A percentile compares a stretch with the other conserved stretches of the same genome.
phyloP scores from a whole-genome alignment of 2,329 filamentous ascomycete genomes.

The Sphaerulina populicola region DNA sequence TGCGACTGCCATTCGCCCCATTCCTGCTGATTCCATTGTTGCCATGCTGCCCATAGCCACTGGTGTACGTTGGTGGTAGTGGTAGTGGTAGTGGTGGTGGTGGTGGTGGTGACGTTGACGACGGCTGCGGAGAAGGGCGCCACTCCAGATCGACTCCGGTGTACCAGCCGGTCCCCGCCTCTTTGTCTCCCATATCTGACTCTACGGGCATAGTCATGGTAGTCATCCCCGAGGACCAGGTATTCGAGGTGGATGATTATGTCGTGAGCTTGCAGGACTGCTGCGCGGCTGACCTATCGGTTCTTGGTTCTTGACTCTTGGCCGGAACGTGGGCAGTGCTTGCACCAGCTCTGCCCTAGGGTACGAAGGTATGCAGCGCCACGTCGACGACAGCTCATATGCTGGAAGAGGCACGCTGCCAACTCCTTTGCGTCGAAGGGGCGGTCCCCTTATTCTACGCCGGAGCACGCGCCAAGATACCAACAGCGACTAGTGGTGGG shows the following conservation, averaged over 20 bases:
- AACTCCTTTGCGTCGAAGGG: background rate
- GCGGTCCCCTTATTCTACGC: background rate
- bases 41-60: slow-evolving; percentile 1
- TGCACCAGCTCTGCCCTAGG: background rate
- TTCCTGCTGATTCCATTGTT: background rate
- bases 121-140: slow-evolving; percentile 15
- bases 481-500: background rate
- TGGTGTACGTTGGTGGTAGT: slow-evolving; percentile 5
- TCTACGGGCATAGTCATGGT: slow-evolving; percentile 14
- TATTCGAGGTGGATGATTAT: background rate
- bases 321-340: background rate
- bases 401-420: background rate
- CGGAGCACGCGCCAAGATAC: background rate
- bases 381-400: background rate
- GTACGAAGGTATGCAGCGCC: background rate
- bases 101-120: background rate
- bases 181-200: slow-evolving; percentile 13
- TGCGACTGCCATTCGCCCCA: slow-evolving; percentile 15
- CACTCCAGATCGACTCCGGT: slow-evolving; percentile 19
- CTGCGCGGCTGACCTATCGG: background rate
- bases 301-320: background rate
- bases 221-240: slow-evolving; percentile 9
- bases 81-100: too few species aligned
- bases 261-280: background rate
- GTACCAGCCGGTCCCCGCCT: slow-evolving; percentile 12